These are phyloP conservation scores for Chalciporus sp. DNA, from an alignment of 1,284 basidiomycete species.

Conservation along the genomic window DNA sequence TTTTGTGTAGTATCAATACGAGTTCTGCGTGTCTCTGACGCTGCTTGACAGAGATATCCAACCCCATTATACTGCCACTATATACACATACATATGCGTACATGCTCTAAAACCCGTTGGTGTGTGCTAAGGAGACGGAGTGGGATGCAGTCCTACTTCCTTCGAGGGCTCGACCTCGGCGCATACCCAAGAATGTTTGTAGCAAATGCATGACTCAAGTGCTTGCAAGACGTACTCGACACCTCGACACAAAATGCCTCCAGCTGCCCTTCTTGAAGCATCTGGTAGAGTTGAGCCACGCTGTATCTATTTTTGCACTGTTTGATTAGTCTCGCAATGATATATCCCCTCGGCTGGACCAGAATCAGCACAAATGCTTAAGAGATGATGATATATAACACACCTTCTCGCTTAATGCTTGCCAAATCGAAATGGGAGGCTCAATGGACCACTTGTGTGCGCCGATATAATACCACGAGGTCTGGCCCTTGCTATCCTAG, in stretches of 20 bases:
- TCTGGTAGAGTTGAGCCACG: slow-evolving; percentile 32
- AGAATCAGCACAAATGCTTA: background rate
- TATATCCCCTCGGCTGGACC: slow-evolving; percentile 37
- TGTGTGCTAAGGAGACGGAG: background rate
- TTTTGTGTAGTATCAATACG: background rate
- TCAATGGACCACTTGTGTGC: slow-evolving; percentile 42
- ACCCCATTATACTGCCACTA: background rate
- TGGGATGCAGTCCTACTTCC: background rate
- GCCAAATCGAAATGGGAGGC: slow-evolving; percentile 38
- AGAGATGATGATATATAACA: slow-evolving; percentile 7
- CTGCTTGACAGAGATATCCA: background rate
- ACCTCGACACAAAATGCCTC: slow-evolving; percentile 45
- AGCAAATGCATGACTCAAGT: slow-evolving; percentile 29
- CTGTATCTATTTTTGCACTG: slow-evolving; percentile 29
- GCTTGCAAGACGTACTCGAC: slow-evolving; percentile 28
- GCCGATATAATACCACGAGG: slow-evolving; percentile 48
- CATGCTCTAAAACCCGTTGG: background rate
- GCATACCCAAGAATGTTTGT: slow-evolving; percentile 19
- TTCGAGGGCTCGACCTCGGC: slow-evolving; percentile 6
- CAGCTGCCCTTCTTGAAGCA: slow-evolving; percentile 40
- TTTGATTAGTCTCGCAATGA: slow-evolving; percentile 38
- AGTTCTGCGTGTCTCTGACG: background rate
- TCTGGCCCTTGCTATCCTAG: slow-evolving; percentile 34
- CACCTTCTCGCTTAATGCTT: slow-evolving; percentile 39
- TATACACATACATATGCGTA: background rate